Conservation (phyloP, 2,329 filamentous ascomycete species). For the Neoascochyta sp. region DNA sequence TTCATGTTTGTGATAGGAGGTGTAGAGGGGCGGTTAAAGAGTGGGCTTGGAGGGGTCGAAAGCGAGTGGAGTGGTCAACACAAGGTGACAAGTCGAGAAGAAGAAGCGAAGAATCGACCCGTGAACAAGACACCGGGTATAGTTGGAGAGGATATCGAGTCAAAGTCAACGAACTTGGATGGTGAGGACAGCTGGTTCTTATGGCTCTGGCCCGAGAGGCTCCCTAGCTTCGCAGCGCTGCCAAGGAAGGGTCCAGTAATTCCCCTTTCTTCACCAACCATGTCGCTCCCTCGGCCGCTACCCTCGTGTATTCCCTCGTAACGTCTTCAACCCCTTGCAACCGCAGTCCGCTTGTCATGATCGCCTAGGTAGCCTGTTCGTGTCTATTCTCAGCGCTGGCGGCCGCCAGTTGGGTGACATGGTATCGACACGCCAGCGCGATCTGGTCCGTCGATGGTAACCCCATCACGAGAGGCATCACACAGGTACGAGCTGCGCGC, state of each 20-base stretch:
- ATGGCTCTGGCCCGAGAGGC: conserved; percentile 12
- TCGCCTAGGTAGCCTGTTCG: conserved; percentile 20
- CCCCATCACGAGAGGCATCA: conserved; percentile 22
- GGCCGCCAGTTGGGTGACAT: conserved; percentile 17
- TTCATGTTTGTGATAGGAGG: conserved; percentile 39
- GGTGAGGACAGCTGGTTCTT: conserved; percentile 25
- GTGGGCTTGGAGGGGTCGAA: conserved; percentile 8
- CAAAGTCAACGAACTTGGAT: conserved; percentile 17
- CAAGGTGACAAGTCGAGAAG: conserved; percentile 6
- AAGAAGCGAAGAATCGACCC: conserved; percentile 9
- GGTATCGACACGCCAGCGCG: conserved; percentile 10
- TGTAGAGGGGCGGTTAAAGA: conserved; percentile 6
- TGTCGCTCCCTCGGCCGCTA: conserved; percentile 12
- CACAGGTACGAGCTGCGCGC: conserved; percentile 11
- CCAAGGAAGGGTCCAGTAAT: conserved; percentile 15
- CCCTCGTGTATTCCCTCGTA: conserved; percentile 12
- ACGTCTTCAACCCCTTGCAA: conserved; percentile 20
- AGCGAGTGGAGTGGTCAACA: conserved; percentile 14
- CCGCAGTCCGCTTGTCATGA: conserved; percentile 10
- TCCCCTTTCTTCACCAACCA: conserved; percentile 15
- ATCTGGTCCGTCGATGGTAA: conserved; percentile 15
- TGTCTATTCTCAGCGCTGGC: conserved; percentile 22
- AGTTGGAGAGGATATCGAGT: conserved; percentile 11
- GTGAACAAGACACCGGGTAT: conserved; percentile 4
- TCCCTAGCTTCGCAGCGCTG: conserved; percentile 23